Base-by-base conservation (phyloP, 2,329 filamentous ascomycete genomes). In the Stromatinia cepivora region DNA sequence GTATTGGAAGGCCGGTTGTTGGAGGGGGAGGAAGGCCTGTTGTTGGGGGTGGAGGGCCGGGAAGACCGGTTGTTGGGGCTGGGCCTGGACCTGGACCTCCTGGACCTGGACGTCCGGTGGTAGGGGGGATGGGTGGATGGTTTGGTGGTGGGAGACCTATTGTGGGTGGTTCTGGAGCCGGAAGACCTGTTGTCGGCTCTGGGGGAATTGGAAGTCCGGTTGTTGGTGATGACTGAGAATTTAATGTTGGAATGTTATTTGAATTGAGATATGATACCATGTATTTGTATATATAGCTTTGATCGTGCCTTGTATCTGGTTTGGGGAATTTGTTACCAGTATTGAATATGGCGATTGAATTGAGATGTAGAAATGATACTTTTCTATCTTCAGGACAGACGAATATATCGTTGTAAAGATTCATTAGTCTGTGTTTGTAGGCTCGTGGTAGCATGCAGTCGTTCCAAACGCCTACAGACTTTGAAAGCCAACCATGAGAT, bases 41-140 rank as follows among this genome's bases (percentile, higher is more conserved):
- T 48, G 20, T 48, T 3, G 58, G 42, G 10, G 58, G 48, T 7
- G 58, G 58, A n/a, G 58, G 58, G 2, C 8, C 58, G 17, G 58
- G 42, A 34, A 61, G 58, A 31, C 58, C 58, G 13, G 25, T 31
- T 11, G 45, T 11, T 17, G 59, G 28, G 10, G 45, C n/a, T 22
- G 46, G 34, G 11, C 34, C 34, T 42, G 45, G 34, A 13, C 34
- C 54, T n/a, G 59, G 59, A 17, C 45, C 46, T 20, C 61, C 46
- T 25, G 45, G 45, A 15, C 20, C 31, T 25, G 59, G 59, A 31
- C 46, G 13, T 20, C 59, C 59, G 22, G 45, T 36, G 4, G 45
- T 25, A 22, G 59, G 59, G 36, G 45, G 45, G 10, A 20, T 50
- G 59, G 59, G 59, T 25, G 59, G 58, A 46, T 61, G 58, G 58